Evolutionary conservation across 192 early-diverging fungal species (phyloP).

Genomic region (Dissophora globulifera): DNA sequence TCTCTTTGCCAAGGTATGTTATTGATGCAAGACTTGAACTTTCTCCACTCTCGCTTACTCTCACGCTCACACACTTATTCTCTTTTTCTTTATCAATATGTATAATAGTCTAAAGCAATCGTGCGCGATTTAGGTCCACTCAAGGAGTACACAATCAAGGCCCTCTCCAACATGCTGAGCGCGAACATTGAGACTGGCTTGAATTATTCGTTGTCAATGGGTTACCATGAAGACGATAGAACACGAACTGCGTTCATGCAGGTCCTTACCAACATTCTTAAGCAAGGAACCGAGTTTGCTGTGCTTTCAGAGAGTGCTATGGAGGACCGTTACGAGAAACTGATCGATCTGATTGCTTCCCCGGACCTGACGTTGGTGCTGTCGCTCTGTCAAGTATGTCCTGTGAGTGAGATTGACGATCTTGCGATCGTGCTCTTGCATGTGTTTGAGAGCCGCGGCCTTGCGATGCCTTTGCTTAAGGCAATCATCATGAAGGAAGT

Average conservation of each 20-base stretch:
- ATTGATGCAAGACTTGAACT: too few relatives aligned
- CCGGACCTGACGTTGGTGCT: conserved; percentile 81
- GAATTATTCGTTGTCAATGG: conserved; percentile 88
- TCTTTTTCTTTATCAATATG: conserved; percentile 1
- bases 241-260: conserved; percentile 92
- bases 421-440: conserved; percentile 79
- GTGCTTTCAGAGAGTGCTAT: conserved; percentile 80
- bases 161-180: conserved; percentile 88
- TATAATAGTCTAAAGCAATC: conserved; percentile 65
- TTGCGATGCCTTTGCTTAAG: conserved; percentile 79
- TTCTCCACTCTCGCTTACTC: too few relatives aligned
- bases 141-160: conserved; percentile 89
- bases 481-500: conserved; percentile 88
- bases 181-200: conserved; percentile 95
- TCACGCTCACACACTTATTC: neutral
- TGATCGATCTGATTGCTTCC: conserved; percentile 79
- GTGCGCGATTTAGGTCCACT: conserved; percentile 72
- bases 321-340: conserved; percentile 79
- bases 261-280: conserved; percentile 91
- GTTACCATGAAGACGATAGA: conserved; percentile 91
- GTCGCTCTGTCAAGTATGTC: conserved; percentile 86
- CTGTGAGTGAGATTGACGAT: conserved; percentile 90
- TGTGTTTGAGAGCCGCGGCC: conserved; percentile 82
- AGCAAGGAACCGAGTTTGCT: conserved; percentile 88
- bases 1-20: conserved; percentile 51